Evolutionary conservation across 331 rosid genomes (phyloP).

Genomic region (Erythrophleum ivorense): DNA sequence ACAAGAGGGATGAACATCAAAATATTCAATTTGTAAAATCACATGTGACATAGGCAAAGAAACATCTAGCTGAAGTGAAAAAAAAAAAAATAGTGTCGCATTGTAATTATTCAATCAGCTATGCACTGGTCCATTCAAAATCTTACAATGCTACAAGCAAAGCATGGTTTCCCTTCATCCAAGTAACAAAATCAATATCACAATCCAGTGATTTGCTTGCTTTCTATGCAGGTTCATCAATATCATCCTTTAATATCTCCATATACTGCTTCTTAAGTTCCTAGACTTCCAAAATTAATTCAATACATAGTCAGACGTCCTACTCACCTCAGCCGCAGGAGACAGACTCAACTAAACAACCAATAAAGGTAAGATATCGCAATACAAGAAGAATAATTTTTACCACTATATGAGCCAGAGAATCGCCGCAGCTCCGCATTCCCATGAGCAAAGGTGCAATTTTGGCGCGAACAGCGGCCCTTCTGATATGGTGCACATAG

Average conservation of each 20-base stretch:
- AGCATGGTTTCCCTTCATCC: slow-evolving; percentile 18
- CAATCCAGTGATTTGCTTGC: background rate
- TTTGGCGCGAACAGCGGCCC: slow-evolving; percentile 82
- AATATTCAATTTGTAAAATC: slow-evolving; percentile 8
- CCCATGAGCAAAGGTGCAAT: slow-evolving; percentile 91
- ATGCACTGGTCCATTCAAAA: background rate
- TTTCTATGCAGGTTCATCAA: slow-evolving; percentile 17
- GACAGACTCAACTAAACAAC: slow-evolving; percentile 16
- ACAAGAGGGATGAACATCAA: slow-evolving; percentile 15
- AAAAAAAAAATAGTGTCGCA: slow-evolving; percentile 3
- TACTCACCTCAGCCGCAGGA: slow-evolving; percentile 22
- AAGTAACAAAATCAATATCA: slow-evolving; percentile 13
- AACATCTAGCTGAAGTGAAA: slow-evolving; percentile 1
- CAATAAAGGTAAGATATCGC: background rate
- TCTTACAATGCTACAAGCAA: slow-evolving; percentile 10
- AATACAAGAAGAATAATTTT: slow-evolving; percentile 22
- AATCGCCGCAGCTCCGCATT: slow-evolving; percentile 81
- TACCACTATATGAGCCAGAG: slow-evolving; percentile 68
- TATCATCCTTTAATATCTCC: background rate
- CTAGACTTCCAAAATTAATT: slow-evolving; percentile 16
- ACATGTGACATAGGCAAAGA: slow-evolving; percentile 3
- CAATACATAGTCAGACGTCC: background rate
- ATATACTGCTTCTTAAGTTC: background rate
- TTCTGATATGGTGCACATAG: slow-evolving; percentile 74
- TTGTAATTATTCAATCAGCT: background rate